Conservation (phyloP, 768 basidiomycete species). For the Mycena pura region DNA sequence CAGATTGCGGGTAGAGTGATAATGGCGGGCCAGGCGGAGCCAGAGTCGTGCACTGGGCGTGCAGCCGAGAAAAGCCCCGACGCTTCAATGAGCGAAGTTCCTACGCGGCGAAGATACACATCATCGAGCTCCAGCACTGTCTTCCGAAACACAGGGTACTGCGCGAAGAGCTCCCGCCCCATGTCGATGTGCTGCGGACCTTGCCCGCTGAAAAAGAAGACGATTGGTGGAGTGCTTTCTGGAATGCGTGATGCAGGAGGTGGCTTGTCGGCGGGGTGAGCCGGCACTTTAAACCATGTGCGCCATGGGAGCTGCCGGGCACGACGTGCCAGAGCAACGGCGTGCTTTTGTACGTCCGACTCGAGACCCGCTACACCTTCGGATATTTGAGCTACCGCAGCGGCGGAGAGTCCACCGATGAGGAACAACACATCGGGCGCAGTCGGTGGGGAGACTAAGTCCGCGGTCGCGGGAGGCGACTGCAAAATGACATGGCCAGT, state of each 20-base stretch:
- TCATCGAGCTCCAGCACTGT: slow-evolving; percentile 38
- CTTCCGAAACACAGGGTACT: slow-evolving; percentile 36
- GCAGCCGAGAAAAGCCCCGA: slow-evolving; percentile 35
- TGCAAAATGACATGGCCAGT: slow-evolving; percentile 39
- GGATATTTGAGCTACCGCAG: not conserved
- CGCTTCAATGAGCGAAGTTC: slow-evolving; percentile 33
- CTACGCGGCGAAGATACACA: slow-evolving; percentile 27
- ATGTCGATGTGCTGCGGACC: slow-evolving; percentile 42
- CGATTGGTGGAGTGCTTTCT: slow-evolving; percentile 28
- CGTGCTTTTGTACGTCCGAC: not conserved
- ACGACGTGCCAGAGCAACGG: slow-evolving; percentile 24
- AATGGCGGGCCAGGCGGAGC: slow-evolving; percentile 23
- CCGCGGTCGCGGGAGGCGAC: slow-evolving; percentile 19
- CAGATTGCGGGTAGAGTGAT: slow-evolving; percentile 35
- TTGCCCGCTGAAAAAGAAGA: slow-evolving; percentile 43
- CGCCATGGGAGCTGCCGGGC: slow-evolving; percentile 30
- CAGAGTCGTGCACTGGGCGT: not conserved
- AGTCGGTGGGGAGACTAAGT: not conserved
- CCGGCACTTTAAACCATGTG: slow-evolving; percentile 16
- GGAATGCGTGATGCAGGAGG: slow-evolving; percentile 21
- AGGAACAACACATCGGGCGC: slow-evolving; percentile 9
- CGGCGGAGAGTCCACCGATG: slow-evolving; percentile 1
- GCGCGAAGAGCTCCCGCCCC: slow-evolving; percentile 38
- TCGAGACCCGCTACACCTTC: not conserved
- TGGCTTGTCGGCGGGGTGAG: slow-evolving; percentile 22